Evolutionary conservation across 306 rosid genomes (phyloP), one percentile per base, ranked within the genome.

Genomic region (Luffa aegyptiaca): DNA sequence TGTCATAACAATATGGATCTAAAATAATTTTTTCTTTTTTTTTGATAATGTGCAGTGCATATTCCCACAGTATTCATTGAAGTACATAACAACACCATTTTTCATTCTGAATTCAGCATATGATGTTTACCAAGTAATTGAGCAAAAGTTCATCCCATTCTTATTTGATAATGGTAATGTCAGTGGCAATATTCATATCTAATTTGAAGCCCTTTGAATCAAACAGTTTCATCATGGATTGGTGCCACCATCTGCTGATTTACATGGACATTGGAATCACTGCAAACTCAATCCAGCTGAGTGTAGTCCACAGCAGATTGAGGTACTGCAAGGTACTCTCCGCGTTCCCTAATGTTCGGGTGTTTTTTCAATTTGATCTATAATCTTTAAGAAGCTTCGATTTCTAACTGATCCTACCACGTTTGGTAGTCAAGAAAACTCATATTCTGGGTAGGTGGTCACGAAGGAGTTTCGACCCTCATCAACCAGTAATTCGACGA

Each of bases 201-300:
- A 17, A 68, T 10, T 41, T 68, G n/a, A 39, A 18, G 21, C 74
- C 74, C 26, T 9, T 39, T 55, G 61, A 56, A 56, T 18, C 79
- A 45, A 42, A 72, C 88, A 93, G 97, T 90, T 92, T 77, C 93
- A 89, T 82, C 89, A 95, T 77, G 85, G 70, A 72, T 78, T 95
- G 86, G 98, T 86, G 83, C 99, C 98, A 5, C 75, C 97, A 80
- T 91, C 96, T 73, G 90, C 97, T 72, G 99, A 95, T 86, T 62
- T 78, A 10, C 88, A 11, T 5, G 97, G 96, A 58, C 89, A 80
- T 74, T 95, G 99, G 99, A 90, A 48, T 33, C 90, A n/a, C 62
- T 95, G 99, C 92, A 95, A 82, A 84, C 57, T 79, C 76, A 45
- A 95, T 78, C 93, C 92, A 16, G 82, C 90, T 1, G 91, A 82